Base-by-base conservation (phyloP, 202 grass and related monocot species). In the Schoenoplectus tabernaemontani region DNA sequence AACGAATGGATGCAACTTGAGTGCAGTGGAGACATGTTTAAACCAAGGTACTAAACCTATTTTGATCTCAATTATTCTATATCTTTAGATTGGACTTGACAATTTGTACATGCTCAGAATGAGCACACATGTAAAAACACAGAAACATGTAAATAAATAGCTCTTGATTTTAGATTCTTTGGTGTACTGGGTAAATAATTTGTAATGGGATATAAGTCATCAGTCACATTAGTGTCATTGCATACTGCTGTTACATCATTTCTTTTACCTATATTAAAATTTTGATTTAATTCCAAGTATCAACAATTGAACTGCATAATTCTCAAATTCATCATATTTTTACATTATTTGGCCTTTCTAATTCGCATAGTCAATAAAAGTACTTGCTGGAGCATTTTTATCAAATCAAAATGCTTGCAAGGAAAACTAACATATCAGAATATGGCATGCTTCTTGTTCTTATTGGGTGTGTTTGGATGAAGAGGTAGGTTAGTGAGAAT, bases 1-100 rank as follows among this genome's bases (percentile, higher is more conserved):
- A 88, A 85, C 84, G 86, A 60, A 57, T 97, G 95, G 95, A 85
- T 65, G 38, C 82, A 76, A 79, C 19, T 87, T 58, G 84, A 86
- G 42, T 92, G 91, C 84, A 87, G 44, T 72, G 89, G 95, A 23
- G 36, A 86, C 63, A 7, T 84, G 5, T 90, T 97, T 43, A 69
- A 64, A 33, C 84, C 87, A 76, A 97, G 95, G 95, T 93, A 89
- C 72, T 78, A 17, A 17, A 53, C 32, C 24, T 74, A 50, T 17
- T 9, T 17, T 15, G 11, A 32, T 15, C 53, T 53, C 2, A 8
- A 53, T n/a, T 70, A 65, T 41, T 66, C 63, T 66, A 19, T 66
- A 41, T 41, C 0, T n/a, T 66, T 41, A 41, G 63, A 66, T 39
- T 19, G 41, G 7, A 28, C 16, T 30, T 0, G 0, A 48, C 7